Conservation (phyloP, 1,284 basidiomycete genomes). For the Stereum hirsutum region DNA sequence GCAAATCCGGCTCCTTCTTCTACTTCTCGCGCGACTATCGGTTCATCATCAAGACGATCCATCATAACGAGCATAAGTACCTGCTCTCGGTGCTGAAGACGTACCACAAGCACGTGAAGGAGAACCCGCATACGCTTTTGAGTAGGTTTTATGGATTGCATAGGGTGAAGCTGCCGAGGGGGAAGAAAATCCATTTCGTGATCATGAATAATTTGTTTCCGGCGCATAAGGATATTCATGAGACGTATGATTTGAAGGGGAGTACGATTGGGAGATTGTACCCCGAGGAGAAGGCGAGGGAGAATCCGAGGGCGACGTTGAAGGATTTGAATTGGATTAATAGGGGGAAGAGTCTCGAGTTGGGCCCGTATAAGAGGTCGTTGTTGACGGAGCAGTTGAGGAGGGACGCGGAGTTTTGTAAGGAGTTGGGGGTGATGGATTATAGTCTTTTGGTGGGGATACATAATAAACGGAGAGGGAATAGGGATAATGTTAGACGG, state of each 20-base stretch:
- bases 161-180: constrained; percentile 91
- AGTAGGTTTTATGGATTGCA: constrained; percentile 96
- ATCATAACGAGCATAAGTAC: constrained; percentile 92
- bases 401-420: constrained; percentile 81
- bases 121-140: constrained; percentile 90
- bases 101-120: constrained; percentile 84
- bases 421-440: constrained; percentile 88
- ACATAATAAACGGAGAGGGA: constrained; percentile 87
- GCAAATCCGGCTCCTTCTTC: constrained; percentile 98
- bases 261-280: constrained; percentile 87
- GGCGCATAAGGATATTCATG: constrained; percentile 94
- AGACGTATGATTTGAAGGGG: constrained; percentile 96
- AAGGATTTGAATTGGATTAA: constrained; percentile 98
- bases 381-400: constrained; percentile 85
- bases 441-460: constrained; percentile 93
- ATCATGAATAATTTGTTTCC: constrained; percentile 99
- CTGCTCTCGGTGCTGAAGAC: constrained; percentile 76
- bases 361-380: constrained; percentile 92
- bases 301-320: constrained; percentile 82
- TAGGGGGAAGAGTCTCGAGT: constrained; percentile 66
- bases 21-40: constrained; percentile 99
- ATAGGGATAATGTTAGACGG: constrained; percentile 83
- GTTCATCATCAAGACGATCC: constrained; percentile 99
- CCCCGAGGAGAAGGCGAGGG: constrained; percentile 73
- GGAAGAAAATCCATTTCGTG: constrained; percentile 96